Conservation (phyloP, 2,329 filamentous ascomycete species). For the Raffaelea albimanens region DNA sequence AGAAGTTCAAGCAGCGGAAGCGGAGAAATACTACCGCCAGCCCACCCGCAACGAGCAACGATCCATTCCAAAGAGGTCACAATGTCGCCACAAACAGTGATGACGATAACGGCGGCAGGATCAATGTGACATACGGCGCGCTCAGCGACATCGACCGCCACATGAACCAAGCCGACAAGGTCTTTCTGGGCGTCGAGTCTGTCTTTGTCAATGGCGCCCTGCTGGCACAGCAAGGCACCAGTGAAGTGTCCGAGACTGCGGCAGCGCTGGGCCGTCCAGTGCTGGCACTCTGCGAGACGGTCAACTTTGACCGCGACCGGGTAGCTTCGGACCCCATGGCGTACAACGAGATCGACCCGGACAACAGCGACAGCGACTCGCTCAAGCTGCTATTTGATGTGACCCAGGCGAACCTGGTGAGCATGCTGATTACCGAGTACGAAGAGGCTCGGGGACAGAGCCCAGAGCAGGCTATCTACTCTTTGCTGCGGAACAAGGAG, state of each 20-base stretch:
- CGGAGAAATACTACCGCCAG: not conserved
- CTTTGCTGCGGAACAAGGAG: conserved; percentile 47
- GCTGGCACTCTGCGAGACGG: conserved; percentile 82
- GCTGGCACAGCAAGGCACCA: conserved; percentile 80
- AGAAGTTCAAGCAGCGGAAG: conserved; percentile 38
- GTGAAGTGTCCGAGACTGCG: conserved; percentile 76
- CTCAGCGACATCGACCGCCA: conserved; percentile 67
- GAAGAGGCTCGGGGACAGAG: conserved; percentile 85
- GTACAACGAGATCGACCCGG: conserved; percentile 82
- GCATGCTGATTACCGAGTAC: conserved; percentile 85
- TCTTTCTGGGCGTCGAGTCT: conserved; percentile 80
- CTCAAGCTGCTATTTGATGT: conserved; percentile 79
- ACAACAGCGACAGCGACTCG: conserved; percentile 46
- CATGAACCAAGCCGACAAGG: conserved; percentile 55
- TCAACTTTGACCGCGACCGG: conserved; percentile 82
- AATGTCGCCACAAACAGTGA: too few relatives aligned
- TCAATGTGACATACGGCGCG: conserved; percentile 66
- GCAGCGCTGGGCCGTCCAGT: conserved; percentile 68
- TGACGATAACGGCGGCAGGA: not conserved
- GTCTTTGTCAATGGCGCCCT: conserved; percentile 93
- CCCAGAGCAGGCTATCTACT: conserved; percentile 74
- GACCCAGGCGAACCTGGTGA: conserved; percentile 77
- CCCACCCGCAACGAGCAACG: not conserved
- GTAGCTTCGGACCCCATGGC: conserved; percentile 89
- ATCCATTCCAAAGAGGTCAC: too few relatives aligned